Percentiles rank a stretch among this genome's conserved stretches.
Conservation (phyloP, 768 basidiomycete species). For the Lentinula aciculospora region DNA sequence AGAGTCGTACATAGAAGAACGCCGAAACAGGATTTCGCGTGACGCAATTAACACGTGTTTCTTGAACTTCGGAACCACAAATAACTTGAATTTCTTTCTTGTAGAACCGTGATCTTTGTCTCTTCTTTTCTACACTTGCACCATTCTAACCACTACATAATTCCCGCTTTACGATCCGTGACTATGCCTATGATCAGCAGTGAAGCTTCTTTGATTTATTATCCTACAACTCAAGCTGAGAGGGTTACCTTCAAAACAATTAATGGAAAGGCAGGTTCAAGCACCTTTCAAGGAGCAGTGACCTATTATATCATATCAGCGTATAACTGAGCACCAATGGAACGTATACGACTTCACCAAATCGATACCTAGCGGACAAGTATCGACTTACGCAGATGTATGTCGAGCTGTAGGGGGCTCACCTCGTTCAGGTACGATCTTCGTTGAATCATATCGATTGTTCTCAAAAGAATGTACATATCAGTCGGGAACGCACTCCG, state of each 20-base stretch:
- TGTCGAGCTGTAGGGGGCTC: slow-evolving; percentile 50
- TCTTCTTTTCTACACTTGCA: not conserved
- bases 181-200: not conserved
- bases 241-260: slow-evolving; percentile 18
- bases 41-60: not conserved
- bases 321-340: slow-evolving; percentile 50
- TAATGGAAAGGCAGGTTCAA: slow-evolving; percentile 21
- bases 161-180: not conserved
- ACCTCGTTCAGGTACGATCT: slow-evolving; percentile 51
- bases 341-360: slow-evolving; percentile 50
- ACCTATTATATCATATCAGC: slow-evolving; percentile 22
- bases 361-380: slow-evolving; percentile 44
- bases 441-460: not conserved
- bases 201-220: not conserved
- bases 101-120: too few relatives aligned
- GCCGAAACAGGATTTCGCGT: not conserved
- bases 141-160: not conserved
- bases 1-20: not conserved
- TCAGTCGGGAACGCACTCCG: slow-evolving; percentile 62
- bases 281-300: not conserved
- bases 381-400: slow-evolving; percentile 54
- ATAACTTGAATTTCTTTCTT: too few relatives aligned
- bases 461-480: not conserved
- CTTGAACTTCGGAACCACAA: too few relatives aligned
- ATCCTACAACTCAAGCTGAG: slow-evolving; percentile 11